A percentile compares a stretch with the other conserved stretches of the same genome.
phyloP scores from a whole-genome alignment of 371 early-diverging fungal species.

The Apophysomyces ossiformis region DNA sequence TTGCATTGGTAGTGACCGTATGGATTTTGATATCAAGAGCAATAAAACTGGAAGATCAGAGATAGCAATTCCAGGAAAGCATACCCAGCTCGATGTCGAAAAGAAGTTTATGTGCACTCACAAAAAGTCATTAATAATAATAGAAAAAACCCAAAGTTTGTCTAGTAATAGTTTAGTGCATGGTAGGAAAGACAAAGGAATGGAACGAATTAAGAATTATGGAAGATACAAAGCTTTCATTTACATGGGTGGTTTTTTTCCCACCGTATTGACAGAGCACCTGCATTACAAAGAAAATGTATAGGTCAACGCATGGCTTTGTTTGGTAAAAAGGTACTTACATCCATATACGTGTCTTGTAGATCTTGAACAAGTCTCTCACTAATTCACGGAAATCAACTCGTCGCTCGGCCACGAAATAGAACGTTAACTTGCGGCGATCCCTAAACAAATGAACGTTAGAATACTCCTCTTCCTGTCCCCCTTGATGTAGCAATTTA shows the following conservation, averaged over 20 bases:
- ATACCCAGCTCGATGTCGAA: background rate
- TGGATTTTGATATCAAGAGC: too few species aligned
- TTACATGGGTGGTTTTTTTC: constrained; percentile 17
- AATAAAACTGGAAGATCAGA: too few species aligned
- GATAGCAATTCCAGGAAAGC: too few species aligned
- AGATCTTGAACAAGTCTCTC: constrained; percentile 95
- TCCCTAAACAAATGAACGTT: constrained; percentile 56
- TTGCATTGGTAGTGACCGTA: too few species aligned
- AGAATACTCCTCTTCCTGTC: background rate
- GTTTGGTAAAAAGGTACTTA: constrained; percentile 11
- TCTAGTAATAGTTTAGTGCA: constrained; percentile 8
- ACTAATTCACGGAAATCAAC: constrained; percentile 98
- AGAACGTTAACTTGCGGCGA: constrained; percentile 91
- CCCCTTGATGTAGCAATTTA: background rate
- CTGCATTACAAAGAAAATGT: background rate
- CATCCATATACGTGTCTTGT: constrained; percentile 99
- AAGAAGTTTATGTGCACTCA: constrained; percentile 10
- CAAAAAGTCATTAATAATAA: background rate
- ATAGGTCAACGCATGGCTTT: background rate
- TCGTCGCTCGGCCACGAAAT: constrained; percentile 86
- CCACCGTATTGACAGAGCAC: constrained; percentile 17
- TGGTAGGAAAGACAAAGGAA: background rate
- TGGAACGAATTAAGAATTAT: background rate
- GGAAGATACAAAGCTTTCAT: background rate
- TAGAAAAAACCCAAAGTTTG: background rate